These are phyloP conservation scores for Austroboletus niveus DNA, from an alignment of 1,284 basidiomycete genomes.

Conservation along the genomic window DNA sequence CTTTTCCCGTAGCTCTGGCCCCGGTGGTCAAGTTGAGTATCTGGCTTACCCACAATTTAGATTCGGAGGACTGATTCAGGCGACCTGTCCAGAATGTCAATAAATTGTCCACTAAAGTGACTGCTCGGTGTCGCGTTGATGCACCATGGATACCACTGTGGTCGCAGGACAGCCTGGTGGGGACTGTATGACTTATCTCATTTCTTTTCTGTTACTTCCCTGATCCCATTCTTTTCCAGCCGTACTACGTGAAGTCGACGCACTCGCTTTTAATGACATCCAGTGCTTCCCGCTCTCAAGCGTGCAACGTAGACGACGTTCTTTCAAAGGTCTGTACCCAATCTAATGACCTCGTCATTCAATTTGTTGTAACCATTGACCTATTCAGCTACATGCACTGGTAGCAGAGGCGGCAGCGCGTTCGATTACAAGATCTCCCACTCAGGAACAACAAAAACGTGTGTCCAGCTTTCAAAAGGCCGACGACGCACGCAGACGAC, in stretches of 20 bases:
- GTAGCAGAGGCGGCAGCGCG: slow-evolving; percentile 47
- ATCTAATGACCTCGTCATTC: neutral
- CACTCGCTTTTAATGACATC: slow-evolving; percentile 67
- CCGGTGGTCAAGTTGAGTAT: slow-evolving; percentile 66
- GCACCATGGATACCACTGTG: slow-evolving; percentile 68
- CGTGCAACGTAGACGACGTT: slow-evolving; percentile 70
- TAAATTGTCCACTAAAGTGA: slow-evolving; percentile 78
- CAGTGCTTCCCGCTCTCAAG: slow-evolving; percentile 66
- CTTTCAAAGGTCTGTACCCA: slow-evolving; percentile 54
- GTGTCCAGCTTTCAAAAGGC: slow-evolving; percentile 47
- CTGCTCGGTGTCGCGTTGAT: slow-evolving; percentile 53
- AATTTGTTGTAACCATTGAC: neutral
- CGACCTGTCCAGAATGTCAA: slow-evolving; percentile 68
- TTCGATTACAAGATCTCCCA: slow-evolving; percentile 52
- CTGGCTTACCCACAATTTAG: neutral
- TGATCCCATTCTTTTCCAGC: slow-evolving; percentile 38
- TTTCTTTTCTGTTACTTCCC: neutral
- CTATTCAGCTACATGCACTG: slow-evolving; percentile 52
- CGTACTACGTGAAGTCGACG: slow-evolving; percentile 63
- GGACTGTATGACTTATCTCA: slow-evolving; percentile 40
- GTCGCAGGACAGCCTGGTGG: slow-evolving; percentile 50
- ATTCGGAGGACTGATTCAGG: neutral
- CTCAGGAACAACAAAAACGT: slow-evolving; percentile 52
- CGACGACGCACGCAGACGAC: slow-evolving; percentile 44
- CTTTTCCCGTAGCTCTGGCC: slow-evolving; percentile 75